Evolutionary conservation across 1,139 yeast species (phyloP).

Genomic region (Zygosaccharomyces sapae): DNA sequence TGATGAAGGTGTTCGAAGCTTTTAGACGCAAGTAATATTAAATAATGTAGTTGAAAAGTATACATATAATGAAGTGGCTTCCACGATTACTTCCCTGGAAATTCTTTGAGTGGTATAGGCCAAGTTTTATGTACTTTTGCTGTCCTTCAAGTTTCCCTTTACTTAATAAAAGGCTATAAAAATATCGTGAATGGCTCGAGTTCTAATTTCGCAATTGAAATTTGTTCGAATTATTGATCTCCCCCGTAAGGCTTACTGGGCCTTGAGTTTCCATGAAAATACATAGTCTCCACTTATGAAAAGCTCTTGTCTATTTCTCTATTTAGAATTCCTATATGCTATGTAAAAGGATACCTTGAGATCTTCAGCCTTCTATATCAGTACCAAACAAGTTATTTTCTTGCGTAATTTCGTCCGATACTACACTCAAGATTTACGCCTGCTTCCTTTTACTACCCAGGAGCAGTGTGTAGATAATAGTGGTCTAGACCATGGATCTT

Average conservation of each 20-base stretch:
- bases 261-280: neutral
- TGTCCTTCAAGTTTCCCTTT: neutral
- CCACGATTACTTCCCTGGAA: no score
- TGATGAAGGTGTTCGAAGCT: no score
- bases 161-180: neutral
- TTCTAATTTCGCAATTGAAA: neutral
- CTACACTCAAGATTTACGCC: neutral
- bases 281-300: neutral
- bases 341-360: neutral
- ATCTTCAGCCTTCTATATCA: neutral
- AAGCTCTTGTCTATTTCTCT: neutral
- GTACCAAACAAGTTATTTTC: neutral
- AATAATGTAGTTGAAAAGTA: no score
- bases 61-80: no score
- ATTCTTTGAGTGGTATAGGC: neutral
- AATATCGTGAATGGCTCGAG: neutral
- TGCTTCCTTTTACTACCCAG: neutral
- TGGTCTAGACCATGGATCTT: neutral
- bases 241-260: neutral
- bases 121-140: neutral
- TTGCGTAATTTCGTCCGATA: neutral
- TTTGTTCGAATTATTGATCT: neutral
- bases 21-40: no score
- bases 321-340: neutral
- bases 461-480: neutral